Evolutionary conservation across 129 eudicot genomes (phyloP), one percentile per base, ranked within the genome.

Genomic region (Heracleum sosnowskyi): DNA sequence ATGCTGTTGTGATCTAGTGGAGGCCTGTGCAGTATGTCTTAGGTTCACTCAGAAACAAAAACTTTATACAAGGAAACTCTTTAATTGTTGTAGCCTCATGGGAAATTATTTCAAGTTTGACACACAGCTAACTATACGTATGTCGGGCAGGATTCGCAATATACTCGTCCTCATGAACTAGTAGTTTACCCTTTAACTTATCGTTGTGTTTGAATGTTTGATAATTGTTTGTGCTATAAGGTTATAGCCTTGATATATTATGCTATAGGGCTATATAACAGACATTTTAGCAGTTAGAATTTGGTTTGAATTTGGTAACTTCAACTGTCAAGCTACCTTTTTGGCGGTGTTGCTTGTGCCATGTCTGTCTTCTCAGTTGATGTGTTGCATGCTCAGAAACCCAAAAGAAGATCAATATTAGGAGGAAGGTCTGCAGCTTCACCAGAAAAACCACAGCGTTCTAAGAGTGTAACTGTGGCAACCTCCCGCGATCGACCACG

Each of bases 381-480:
- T 83, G 51, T 81, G 53, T 70, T 83, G 55, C 73, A 74, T 75
- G 62, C 53, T 47, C 81, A 96, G 99, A 96, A 96, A 89, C 97
- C 97, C 51, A 96, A 92, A 81, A 86, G 99, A 85, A 88, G 99
- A 84, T 83, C 97, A 39, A 85, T 81, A 31, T 82, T 90, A 60
- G 92, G 89, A 70, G 90, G 96, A 80, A 90, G 97, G 82, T 92
- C 99, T 12, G 75, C 87, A 24, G 79, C 84, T 72, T 84, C 87
- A 35, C 83, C 91, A 24, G 99, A 96, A 79, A 90, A 96, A 85
- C 73, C 97, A 51, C 98, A 95, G 68, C 99, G 99, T 83, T 96
- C 99, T 9, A 84, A 97, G 88, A 96, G 99, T 64, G 84, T 92
- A 60, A 60, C 0, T 60, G 68, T 2, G 77, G 87, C 94, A 69